These are phyloP conservation scores for Ormosia emarginata DNA, from an alignment of 306 rosid genomes.

Conservation along the genomic window DNA sequence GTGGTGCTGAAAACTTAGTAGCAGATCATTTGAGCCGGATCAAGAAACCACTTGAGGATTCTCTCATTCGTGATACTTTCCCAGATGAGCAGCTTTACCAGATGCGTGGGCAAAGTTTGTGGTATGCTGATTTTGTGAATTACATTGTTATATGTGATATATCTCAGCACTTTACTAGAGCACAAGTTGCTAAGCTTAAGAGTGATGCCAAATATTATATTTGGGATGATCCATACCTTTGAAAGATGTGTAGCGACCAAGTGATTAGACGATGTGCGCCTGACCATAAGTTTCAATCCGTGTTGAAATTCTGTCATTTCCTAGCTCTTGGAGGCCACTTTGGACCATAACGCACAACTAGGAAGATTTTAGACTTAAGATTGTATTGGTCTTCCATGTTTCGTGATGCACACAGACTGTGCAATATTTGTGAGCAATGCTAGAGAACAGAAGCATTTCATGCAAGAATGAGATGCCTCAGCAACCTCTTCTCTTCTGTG, in stretches of 20 bases:
- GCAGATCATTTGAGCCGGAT: too few relatives aligned
- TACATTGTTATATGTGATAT: too few relatives aligned
- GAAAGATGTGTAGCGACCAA: too few relatives aligned
- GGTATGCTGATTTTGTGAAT: too few relatives aligned
- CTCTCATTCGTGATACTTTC: too few relatives aligned
- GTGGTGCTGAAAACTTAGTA: too few relatives aligned
- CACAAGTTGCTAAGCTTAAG: background rate
- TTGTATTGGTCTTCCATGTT: background rate
- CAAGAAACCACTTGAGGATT: too few relatives aligned
- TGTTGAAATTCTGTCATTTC: background rate
- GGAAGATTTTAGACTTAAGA: background rate
- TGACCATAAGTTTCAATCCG: background rate
- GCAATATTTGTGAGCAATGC: background rate
- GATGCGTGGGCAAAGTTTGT: too few relatives aligned
- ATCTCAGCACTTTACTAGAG: too few relatives aligned
- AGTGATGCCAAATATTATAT: background rate
- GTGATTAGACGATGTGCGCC: background rate
- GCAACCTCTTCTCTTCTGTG: too few relatives aligned
- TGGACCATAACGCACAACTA: background rate
- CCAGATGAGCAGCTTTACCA: too few relatives aligned
- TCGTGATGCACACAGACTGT: background rate
- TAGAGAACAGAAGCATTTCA: background rate
- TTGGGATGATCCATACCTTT: background rate
- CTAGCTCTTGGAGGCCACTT: background rate
- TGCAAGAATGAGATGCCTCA: too few relatives aligned